Evolutionary conservation across 106 monocot species (phyloP).

Genomic region (Vanilla planifolia): DNA sequence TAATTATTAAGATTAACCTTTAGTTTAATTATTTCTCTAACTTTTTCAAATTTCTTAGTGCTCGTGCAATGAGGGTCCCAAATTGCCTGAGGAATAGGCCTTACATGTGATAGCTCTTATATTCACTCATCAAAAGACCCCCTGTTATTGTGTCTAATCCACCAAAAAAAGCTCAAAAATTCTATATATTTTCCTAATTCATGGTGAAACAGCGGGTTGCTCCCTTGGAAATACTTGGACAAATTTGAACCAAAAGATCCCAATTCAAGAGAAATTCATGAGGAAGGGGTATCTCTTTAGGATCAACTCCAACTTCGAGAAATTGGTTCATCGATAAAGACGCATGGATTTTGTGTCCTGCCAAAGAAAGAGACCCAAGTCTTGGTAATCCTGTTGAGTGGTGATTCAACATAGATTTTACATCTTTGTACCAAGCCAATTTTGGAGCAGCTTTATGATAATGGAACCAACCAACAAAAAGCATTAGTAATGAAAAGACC

Average conservation of each 20-base stretch:
- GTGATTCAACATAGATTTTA: constrained; percentile 25
- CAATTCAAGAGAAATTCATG: constrained; percentile 22
- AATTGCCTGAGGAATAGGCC: too few species aligned
- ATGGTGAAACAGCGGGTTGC: constrained; percentile 9
- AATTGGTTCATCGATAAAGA: constrained; percentile 21
- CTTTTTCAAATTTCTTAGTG: too few species aligned
- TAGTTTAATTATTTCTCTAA: too few species aligned
- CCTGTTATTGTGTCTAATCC: too few species aligned
- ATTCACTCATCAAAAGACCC: too few species aligned
- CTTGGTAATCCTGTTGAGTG: constrained; percentile 20
- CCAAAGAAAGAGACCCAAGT: constrained; percentile 24
- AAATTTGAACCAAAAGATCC: constrained; percentile 21
- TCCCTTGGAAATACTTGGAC: constrained; percentile 10
- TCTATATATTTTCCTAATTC: too few species aligned
- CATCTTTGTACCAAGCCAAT: constrained; percentile 28
- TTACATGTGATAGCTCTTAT: too few species aligned
- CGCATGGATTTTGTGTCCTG: constrained; percentile 14
- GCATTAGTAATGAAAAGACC: constrained; percentile 14
- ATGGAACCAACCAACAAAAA: constrained; percentile 22
- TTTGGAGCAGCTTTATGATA: constrained; percentile 18
- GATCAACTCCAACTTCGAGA: constrained; percentile 18
- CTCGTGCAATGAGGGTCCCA: too few species aligned
- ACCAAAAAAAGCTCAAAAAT: too few species aligned
- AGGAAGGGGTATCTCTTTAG: constrained; percentile 13
- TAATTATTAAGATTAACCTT: too few species aligned